These are phyloP conservation scores for Blastobotrys robertii DNA, from an alignment of 805 yeast species.

Conservation along the genomic window DNA sequence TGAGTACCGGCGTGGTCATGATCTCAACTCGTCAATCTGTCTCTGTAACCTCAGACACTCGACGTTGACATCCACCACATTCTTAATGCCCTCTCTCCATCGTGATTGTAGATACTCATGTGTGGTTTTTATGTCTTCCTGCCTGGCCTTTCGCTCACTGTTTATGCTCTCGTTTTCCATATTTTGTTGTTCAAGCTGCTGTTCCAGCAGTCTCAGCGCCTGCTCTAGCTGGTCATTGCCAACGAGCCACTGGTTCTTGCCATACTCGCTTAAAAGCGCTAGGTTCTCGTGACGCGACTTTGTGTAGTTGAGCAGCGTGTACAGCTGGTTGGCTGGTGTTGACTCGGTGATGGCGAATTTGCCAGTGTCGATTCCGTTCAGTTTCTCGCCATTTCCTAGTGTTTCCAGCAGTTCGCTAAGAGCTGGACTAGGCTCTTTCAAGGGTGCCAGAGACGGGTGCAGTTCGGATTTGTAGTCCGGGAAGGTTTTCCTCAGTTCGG, in stretches of 20 bases:
- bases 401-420: conserved; percentile 5
- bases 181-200: conserved; percentile 11
- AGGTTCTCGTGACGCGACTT: conserved; percentile 21
- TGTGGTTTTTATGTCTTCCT: conserved; percentile 13
- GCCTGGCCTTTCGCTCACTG: conserved; percentile 11
- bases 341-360: conserved; percentile 13
- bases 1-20: no score
- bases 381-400: conserved; percentile 1
- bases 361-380: conserved; percentile 4
- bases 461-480: background rate
- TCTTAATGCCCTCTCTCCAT: conserved; percentile 15
- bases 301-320: conserved; percentile 21
- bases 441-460: background rate
- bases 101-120: conserved; percentile 15
- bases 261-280: conserved; percentile 17
- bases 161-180: conserved; percentile 11
- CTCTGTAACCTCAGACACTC: conserved; percentile 11
- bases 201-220: conserved; percentile 15
- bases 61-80: conserved; percentile 15
- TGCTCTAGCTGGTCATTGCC: conserved; percentile 23
- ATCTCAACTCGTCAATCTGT: conserved; percentile 1
- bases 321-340: background rate
- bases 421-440: conserved; percentile 2
- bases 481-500: background rate
- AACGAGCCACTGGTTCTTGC: conserved; percentile 26